Evolutionary conservation across 192 early-diverging fungal species (phyloP), one percentile per base, ranked within the genome.

Genomic region (Entophlyctis luteolus): DNA sequence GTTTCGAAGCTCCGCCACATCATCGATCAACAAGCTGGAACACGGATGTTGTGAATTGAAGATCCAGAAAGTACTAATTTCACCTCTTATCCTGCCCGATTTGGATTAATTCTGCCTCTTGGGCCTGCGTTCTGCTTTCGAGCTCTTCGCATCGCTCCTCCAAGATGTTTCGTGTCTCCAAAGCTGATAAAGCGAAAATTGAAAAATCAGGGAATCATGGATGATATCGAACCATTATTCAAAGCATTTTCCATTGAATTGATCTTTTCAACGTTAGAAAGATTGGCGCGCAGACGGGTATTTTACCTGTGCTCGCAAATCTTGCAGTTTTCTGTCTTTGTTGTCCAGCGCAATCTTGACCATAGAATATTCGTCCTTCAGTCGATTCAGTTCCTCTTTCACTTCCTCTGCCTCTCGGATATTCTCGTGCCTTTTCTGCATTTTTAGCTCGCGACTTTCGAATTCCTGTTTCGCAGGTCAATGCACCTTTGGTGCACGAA

Each of bases 31-130:
- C n/a, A 78, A 69, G 33, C 73, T 77, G 35, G 22, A 1, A 31
- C 12, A 32, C 29, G 45, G 18, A 31, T 32, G 25, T 25, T 18
- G 18, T 38, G 22, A 22, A 60, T 55, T 65, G 5, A 0, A 5
- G 2, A 3, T 35, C 4, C 6, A 22, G 23, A 8, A 10, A 37
- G 45, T 0, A 66, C 20, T 22, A n/a, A 33, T 37, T 1, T 1
- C 31, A 77, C 76, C 76, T 72, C 37, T 78, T 78, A 67, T 78
- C 77, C 48, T 78, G 77, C 0, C 68, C 69, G n/a, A 78, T 49
- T 63, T 75, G 73, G 25, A 78, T 73, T 3, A 78, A 39, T 33
- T 75, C 69, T 2, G 29, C 25, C 37, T 73, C 71, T 53, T 75
- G 70, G 6, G 52, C 23, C 22, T 47, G 20, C 18, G 75, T 16